These are phyloP conservation scores for Phytopythium oedochilum DNA, from an alignment of 352 stramenopile genomes.

Conservation along the genomic window DNA sequence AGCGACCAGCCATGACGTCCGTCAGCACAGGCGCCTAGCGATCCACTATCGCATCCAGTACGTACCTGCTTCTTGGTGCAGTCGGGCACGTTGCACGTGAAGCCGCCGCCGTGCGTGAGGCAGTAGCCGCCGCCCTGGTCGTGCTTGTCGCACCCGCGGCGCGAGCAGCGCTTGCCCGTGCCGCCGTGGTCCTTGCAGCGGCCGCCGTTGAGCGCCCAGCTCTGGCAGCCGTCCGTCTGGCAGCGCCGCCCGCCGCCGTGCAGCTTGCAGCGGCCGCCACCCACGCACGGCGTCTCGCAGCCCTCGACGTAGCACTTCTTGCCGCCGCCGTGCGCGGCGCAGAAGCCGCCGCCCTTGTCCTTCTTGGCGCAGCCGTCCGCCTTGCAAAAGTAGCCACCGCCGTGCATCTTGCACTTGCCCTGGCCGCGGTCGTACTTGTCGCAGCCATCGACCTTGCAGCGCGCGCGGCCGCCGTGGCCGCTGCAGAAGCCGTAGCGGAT, in stretches of 20 bases:
- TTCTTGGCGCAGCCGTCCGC: conserved; percentile 73
- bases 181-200: conserved; percentile 77
- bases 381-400: conserved; percentile 81
- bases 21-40: too few species aligned
- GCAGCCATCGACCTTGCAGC: conserved; percentile 72
- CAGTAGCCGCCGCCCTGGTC: conserved; percentile 77
- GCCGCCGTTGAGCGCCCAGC: conserved; percentile 63
- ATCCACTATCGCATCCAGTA: too few species aligned
- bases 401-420: conserved; percentile 78
- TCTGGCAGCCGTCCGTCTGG: conserved; percentile 35
- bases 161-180: conserved; percentile 61
- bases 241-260: conserved; percentile 64
- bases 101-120: conserved; percentile 66
- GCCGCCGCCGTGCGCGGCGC: conserved; percentile 68
- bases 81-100: conserved; percentile 56
- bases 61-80: conserved; percentile 82
- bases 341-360: conserved; percentile 79
- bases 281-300: conserved; percentile 63
- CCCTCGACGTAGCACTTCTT: conserved; percentile 79
- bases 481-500: conserved; percentile 78
- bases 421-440: conserved; percentile 73
- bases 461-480: conserved; percentile 60
- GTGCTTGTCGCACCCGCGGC: conserved; percentile 65
- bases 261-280: conserved; percentile 63
- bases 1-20: too few species aligned